Evolutionary conservation across 2,329 filamentous ascomycete genomes (phyloP), one percentile per base, ranked within the genome.

Genomic region (Blastomyces emzantsi): DNA sequence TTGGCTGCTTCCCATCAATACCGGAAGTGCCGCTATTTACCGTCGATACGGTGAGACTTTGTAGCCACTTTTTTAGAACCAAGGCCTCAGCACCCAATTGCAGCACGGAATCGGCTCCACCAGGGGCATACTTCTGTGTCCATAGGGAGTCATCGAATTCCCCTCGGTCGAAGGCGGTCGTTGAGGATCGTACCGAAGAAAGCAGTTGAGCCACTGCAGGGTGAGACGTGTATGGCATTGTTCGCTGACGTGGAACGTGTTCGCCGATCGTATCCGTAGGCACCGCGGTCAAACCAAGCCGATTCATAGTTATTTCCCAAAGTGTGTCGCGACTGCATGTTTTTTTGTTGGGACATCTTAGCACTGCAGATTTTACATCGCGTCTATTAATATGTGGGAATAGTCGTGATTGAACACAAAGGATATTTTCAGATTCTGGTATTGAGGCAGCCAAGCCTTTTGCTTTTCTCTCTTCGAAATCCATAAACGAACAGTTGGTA

Each of bases 41-140:
- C 4, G 90, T 83, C 66, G 89, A 85, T 0, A 99, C 87, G 64
- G 86, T 89, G 56, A 96, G 81, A 43, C 83, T 85, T 64, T 85
- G 81, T 8, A 99, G 79, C 94, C 94, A 99, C 65, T 93, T 85
- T 64, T 86, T 87, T 30, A 99, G 77, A 9, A 93, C 78, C 1
- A 80, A 71, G 1, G 86, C 85, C 73, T 97, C 90, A 55, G 80
- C 83, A 2, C 89, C 88, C 19, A 79, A 74, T 70, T 97, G 92
- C 13, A 99, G 79, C 0, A 97, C 87, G 64, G 93, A 86, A 3
- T 79, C 79, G 2, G 90, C 86, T 45, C 77, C 79, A 33, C 74
- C 76, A 0, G 94, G 94, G 0, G 89, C 85, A 75, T 97, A 96
- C 71, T 97, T 97, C 51, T 93, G 87, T 1, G 81, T 74, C 94